These are phyloP conservation scores for Nyctanthes arbortristis DNA, from an alignment of 257 asterid genomes.

Conservation along the genomic window DNA sequence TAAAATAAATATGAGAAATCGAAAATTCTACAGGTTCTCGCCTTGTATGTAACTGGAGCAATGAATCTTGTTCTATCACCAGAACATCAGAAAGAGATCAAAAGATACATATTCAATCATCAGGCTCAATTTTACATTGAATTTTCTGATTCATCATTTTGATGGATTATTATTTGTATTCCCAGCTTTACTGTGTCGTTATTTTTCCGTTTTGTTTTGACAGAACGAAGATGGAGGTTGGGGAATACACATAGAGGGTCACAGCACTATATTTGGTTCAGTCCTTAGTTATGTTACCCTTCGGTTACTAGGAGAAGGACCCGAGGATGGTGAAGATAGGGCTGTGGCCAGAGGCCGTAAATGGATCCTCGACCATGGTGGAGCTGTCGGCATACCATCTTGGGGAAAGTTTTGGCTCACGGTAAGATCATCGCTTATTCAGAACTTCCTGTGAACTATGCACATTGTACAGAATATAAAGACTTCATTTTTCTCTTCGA, in stretches of 20 bases:
- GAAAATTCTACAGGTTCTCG: constrained; percentile 34
- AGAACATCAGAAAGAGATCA: constrained; percentile 43
- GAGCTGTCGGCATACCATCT: constrained; percentile 45
- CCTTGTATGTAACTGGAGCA: constrained; percentile 35
- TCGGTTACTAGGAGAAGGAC: constrained; percentile 46
- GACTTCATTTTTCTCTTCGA: neutral
- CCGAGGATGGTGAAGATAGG: constrained; percentile 25
- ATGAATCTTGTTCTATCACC: constrained; percentile 26
- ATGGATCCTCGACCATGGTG: constrained; percentile 60
- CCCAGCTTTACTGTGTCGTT: constrained; percentile 1
- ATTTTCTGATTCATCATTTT: neutral
- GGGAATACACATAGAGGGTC: constrained; percentile 52
- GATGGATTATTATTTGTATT: neutral
- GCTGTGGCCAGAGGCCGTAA: constrained; percentile 38
- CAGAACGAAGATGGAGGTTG: constrained; percentile 66
- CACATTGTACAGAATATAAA: neutral
- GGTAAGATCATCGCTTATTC: constrained; percentile 20
- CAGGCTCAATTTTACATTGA: constrained; percentile 27
- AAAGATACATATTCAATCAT: constrained; percentile 45
- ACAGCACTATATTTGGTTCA: constrained; percentile 43
- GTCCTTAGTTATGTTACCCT: constrained; percentile 34
- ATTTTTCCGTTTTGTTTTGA: constrained; percentile 2
- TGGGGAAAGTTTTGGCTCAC: constrained; percentile 64
- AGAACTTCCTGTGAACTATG: neutral
- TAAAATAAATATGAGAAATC: neutral